Evolutionary conservation across 108 stramenopile genomes (phyloP), one percentile per base, ranked within the genome.

Genomic region (Ochromonas danica): DNA sequence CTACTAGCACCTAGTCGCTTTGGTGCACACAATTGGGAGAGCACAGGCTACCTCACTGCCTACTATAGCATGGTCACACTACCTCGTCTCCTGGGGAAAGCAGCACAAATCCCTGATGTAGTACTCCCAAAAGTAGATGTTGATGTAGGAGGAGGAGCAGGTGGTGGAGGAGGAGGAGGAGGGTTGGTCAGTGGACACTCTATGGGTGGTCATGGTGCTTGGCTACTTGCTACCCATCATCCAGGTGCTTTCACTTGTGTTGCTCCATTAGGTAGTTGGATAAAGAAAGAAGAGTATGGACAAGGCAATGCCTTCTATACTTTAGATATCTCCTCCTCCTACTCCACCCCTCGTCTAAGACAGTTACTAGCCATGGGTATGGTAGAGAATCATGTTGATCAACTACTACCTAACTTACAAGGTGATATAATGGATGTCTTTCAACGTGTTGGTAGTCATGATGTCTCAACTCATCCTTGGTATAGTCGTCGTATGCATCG

Each of bases 201-300:
- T 28, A 75, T 75, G 72, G 72, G 72, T 39, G 72, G 72, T 33
- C 72, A 75, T 75, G 72, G 72, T 10, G 72, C 40, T 3, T 75
- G 72, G 72, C 10, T 75, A 36, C 3, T 25, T 6, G 72, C 40
- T 6, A 33, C n/a, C 3, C 6, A 75, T 36, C 6, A 41, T 38
- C 72, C 72, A 6, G 72, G 38, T 75, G 27, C 27, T 27, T 45
- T 60, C 30, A 60, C 36, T 28, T 75, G 72, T 75, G 27, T 36
- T 22, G 6, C 25, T 6, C 45, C 51, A 6, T 35, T 33, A 31
- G 43, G 14, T 41, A 33, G 72, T 28, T 75, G 72, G 72, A 60
- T 75, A 28, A 45, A 60, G 28, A 75, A 75, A 75, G n/a, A 27
- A 36, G 72, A 75, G 38, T 75, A 75, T 41, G 40, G 40, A 6